These are phyloP conservation scores for Delonix regia DNA, from an alignment of 306 rosid genomes.

Conservation along the genomic window DNA sequence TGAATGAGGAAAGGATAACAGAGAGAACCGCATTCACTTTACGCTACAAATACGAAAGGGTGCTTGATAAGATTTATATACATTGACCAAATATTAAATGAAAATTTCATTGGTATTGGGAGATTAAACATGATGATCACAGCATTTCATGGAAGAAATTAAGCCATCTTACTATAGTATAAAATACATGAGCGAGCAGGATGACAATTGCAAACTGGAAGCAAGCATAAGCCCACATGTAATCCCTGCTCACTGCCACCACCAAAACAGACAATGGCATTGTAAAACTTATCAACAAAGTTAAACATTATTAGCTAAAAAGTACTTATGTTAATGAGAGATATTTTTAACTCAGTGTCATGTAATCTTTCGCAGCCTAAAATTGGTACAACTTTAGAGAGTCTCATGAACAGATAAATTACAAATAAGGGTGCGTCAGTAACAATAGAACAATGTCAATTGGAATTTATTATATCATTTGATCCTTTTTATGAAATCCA, in stretches of 20 bases:
- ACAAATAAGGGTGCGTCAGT: background rate
- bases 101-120: background rate
- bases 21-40: conserved; percentile 62
- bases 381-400: background rate
- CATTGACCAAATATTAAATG: conserved; percentile 5
- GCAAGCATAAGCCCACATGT: conserved; percentile 86
- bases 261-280: conserved; percentile 25
- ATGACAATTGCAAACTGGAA: conserved; percentile 86
- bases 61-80: conserved; percentile 29
- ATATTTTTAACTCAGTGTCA: background rate
- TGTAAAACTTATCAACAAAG: background rate
- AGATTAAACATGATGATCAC: conserved; percentile 19
- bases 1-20: conserved; percentile 67
- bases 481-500: background rate
- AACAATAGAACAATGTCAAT: conserved; percentile 1
- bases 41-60: conserved; percentile 54
- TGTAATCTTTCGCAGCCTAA: background rate
- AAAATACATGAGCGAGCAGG: conserved; percentile 78
- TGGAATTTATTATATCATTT: background rate
- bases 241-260: conserved; percentile 70
- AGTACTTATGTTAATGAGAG: background rate
- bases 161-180: conserved; percentile 72
- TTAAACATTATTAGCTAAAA: conserved; percentile 5
- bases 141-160: conserved; percentile 16
- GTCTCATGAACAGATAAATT: conserved; percentile 13